These are phyloP conservation scores for Tylopilus rubrobrunneus DNA, from an alignment of 768 basidiomycete species.

Conservation along the genomic window DNA sequence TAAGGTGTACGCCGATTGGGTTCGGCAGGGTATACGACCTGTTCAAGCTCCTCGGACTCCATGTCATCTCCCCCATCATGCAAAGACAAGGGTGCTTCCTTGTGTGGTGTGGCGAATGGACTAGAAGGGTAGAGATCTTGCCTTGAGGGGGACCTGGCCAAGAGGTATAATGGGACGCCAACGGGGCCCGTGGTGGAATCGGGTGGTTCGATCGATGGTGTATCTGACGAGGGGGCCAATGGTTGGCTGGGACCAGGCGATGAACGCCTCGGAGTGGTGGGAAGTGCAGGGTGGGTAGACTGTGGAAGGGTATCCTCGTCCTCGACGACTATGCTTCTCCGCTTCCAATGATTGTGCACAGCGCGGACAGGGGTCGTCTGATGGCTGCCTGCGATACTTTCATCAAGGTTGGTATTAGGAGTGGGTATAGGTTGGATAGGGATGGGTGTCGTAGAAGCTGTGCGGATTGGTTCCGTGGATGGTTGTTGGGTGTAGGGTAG, in stretches of 20 bases:
- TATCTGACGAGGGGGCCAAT: constrained; percentile 48
- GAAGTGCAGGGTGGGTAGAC: constrained; percentile 37
- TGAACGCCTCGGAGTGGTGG: constrained; percentile 40
- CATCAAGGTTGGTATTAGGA: constrained; percentile 28
- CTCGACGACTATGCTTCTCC: constrained; percentile 65
- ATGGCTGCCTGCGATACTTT: constrained; percentile 28
- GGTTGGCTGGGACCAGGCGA: constrained; percentile 32
- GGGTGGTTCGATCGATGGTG: constrained; percentile 44
- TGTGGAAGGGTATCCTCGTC: constrained; percentile 53
- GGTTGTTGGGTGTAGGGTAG: constrained; percentile 39
- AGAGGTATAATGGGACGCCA: constrained; percentile 48
- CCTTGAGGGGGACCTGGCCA: constrained; percentile 43
- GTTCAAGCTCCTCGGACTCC: constrained; percentile 43
- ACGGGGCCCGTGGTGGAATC: constrained; percentile 41
- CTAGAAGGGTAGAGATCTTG: constrained; percentile 63
- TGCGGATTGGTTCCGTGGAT: constrained; percentile 23
- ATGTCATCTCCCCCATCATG: constrained; percentile 54
- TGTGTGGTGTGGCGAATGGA: constrained; percentile 68
- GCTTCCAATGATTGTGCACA: constrained; percentile 40
- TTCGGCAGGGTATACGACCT: constrained; percentile 61
- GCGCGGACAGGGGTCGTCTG: constrained; percentile 33
- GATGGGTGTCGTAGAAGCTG: constrained; percentile 28
- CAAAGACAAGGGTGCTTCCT: constrained; percentile 49
- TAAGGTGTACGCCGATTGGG: constrained; percentile 50
- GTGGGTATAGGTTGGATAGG: constrained; percentile 25